Conservation (phyloP, 495 filamentous ascomycete species). For the Daldinia vernicosa region DNA sequence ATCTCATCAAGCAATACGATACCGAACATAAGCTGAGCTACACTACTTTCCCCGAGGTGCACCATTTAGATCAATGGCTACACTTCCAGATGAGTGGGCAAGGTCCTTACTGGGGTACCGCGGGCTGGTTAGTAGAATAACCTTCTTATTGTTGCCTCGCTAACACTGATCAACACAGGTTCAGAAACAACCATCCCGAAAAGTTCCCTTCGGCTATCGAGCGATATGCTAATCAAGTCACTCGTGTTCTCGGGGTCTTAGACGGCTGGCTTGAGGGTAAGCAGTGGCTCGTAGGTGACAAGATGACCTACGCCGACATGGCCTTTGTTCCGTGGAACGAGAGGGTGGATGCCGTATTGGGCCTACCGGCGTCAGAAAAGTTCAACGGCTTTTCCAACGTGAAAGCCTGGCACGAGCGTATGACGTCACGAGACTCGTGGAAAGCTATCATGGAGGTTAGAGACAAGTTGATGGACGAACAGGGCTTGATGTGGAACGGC, state of each 20-base stretch:
- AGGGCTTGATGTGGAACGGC: no score
- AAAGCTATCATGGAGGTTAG: no score
- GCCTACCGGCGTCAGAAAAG: no score
- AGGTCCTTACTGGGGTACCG: background rate
- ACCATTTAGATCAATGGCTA: background rate
- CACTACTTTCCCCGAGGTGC: background rate
- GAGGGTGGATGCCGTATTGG: no score
- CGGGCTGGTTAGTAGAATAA: background rate
- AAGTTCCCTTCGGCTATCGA: no score
- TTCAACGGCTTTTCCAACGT: no score
- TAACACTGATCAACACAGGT: background rate
- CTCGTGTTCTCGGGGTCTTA: background rate
- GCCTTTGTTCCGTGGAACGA: background rate
- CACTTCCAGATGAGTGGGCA: background rate
- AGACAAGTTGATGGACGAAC: no score
- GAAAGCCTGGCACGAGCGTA: no score
- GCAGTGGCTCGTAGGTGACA: background rate
- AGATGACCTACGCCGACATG: background rate
- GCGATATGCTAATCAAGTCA: background rate
- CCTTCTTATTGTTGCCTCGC: background rate
- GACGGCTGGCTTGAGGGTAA: background rate
- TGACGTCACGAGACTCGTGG: no score
- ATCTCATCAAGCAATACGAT: background rate
- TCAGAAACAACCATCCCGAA: no score
- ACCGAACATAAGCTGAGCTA: background rate